These are phyloP conservation scores for Lasiodiplodia gonubiensis DNA, from an alignment of 2,329 filamentous ascomycete genomes.

Conservation along the genomic window DNA sequence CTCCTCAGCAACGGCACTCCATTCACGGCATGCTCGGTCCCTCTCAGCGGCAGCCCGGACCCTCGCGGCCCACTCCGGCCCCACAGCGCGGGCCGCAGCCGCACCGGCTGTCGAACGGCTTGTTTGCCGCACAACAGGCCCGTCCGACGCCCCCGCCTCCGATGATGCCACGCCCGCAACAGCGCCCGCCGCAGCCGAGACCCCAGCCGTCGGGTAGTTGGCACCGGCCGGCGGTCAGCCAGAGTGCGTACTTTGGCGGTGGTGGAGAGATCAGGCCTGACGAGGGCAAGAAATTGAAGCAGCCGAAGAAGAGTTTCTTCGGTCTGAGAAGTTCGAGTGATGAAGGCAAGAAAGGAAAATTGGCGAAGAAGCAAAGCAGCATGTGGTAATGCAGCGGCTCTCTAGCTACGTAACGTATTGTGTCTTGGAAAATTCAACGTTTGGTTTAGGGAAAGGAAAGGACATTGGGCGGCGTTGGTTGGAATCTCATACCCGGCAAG, in stretches of 20 bases:
- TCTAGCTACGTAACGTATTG: not conserved
- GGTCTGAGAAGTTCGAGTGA: slow-evolving; percentile 43
- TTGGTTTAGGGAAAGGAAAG: not conserved
- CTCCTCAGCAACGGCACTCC: not conserved
- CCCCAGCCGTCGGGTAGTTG: slow-evolving; percentile 37
- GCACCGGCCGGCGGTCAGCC: slow-evolving; percentile 35
- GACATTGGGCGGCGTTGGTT: slow-evolving; percentile 5
- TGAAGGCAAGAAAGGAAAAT: slow-evolving; percentile 6
- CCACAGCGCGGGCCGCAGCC: slow-evolving; percentile 8
- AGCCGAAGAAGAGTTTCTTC: slow-evolving; percentile 48
- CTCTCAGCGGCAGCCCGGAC: not conserved
- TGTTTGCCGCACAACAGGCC: not conserved
- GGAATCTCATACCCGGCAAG: slow-evolving; percentile 11
- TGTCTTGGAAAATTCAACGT: not conserved
- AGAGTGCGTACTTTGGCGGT: slow-evolving; percentile 44
- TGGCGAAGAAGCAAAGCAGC: slow-evolving; percentile 52
- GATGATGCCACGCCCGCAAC: slow-evolving; percentile 11
- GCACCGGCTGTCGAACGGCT: slow-evolving; percentile 14
- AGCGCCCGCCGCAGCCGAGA: slow-evolving; percentile 14
- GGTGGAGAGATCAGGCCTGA: slow-evolving; percentile 39
- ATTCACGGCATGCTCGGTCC: not conserved
- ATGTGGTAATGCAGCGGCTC: slow-evolving; percentile 44
- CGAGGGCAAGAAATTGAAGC: slow-evolving; percentile 39
- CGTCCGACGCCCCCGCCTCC: slow-evolving; percentile 10
- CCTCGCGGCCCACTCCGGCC: slow-evolving; percentile 9